Evolutionary conservation across 768 basidiomycete genomes (phyloP), one percentile per base, ranked within the genome.

Genomic region (Podaxis sp.): DNA sequence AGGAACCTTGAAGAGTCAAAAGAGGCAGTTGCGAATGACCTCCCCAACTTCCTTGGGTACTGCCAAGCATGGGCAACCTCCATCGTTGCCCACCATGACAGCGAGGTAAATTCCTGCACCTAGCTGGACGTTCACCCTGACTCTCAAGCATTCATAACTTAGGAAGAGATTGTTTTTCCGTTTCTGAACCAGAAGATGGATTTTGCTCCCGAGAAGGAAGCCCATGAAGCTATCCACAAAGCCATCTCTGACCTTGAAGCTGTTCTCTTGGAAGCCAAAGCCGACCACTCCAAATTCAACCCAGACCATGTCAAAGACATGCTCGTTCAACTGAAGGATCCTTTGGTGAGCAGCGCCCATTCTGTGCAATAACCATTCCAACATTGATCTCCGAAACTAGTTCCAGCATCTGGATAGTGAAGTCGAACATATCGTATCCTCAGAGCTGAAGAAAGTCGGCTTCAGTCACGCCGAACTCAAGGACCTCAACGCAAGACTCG

Each of bases 111-210:
- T 7, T 9, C 38, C 21, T 28, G 21, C 36, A 10, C 5, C 5
- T 7, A 21, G 23, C 1, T 53, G 10, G 6, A n/a, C 3, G 10
- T n/a, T n/a, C 16, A n/a, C 35, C 10, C 32, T 40, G 5, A 40
- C 38, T 5, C 32, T 36, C 27, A 10, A 13, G 11, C 27, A 11
- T 23, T 16, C 27, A 10, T 21, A n/a, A n/a, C n/a, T n/a, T n/a
- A 57, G 47, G 56, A 57, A 25, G 47, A 23, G 3, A 25, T 50
- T 4, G 51, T 60, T 21, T 60, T 60, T 25, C 59, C 59, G 13
- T 11, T 60, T 23, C 10, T 54, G 40, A 60, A 60, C 36, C 32
- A 60, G 42, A 60, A 54, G 40, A 60, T 60, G 59, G 35, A 60
- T 28, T 60, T 60, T 53, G 42, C 21, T 23, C 32, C 40, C 21